Percentiles rank a stretch among this genome's conserved stretches.
Conservation (phyloP, 2,329 filamentous ascomycete genomes). For the Rhynchosporium agropyri region DNA sequence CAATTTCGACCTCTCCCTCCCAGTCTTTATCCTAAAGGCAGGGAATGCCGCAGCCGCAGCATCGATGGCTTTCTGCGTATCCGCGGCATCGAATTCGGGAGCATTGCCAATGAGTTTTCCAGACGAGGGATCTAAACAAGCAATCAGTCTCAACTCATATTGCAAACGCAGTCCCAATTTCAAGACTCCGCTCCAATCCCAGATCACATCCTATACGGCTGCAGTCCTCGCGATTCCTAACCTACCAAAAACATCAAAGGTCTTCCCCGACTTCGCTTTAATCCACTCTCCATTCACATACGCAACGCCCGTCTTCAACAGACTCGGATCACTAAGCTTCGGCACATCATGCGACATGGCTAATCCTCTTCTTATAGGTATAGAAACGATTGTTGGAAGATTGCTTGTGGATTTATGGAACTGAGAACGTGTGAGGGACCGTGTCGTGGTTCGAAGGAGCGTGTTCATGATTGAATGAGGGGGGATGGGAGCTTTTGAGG, state of each 20-base stretch:
- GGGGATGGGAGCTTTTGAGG: neutral
- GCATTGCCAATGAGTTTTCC: constrained; percentile 79
- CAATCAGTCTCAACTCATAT: neutral
- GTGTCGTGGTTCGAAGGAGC: constrained; percentile 33
- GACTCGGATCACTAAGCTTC: constrained; percentile 75
- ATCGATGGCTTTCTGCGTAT: constrained; percentile 79
- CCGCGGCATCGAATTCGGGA: constrained; percentile 79
- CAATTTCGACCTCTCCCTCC: constrained; percentile 72
- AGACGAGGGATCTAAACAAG: constrained; percentile 72
- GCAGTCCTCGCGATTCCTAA: neutral
- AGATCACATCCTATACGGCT: neutral
- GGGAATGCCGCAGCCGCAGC: constrained; percentile 79
- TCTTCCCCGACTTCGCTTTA: constrained; percentile 81
- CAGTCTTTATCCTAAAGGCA: constrained; percentile 70
- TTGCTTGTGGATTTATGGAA: constrained; percentile 32
- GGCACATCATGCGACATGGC: constrained; percentile 39
- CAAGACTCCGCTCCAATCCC: neutral
- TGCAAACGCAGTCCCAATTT: neutral
- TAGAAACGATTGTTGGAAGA: constrained; percentile 33
- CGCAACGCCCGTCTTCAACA: constrained; percentile 79
- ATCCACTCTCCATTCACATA: constrained; percentile 96
- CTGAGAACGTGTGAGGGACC: constrained; percentile 29
- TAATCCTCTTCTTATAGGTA: constrained; percentile 31
- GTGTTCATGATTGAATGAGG: constrained; percentile 33
- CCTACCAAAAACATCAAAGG: constrained; percentile 79